A percentile compares a stretch with the other conserved stretches of the same genome.
phyloP scores from a whole-genome alignment of 768 basidiomycete genomes.

The Panaeolus cyanescens region DNA sequence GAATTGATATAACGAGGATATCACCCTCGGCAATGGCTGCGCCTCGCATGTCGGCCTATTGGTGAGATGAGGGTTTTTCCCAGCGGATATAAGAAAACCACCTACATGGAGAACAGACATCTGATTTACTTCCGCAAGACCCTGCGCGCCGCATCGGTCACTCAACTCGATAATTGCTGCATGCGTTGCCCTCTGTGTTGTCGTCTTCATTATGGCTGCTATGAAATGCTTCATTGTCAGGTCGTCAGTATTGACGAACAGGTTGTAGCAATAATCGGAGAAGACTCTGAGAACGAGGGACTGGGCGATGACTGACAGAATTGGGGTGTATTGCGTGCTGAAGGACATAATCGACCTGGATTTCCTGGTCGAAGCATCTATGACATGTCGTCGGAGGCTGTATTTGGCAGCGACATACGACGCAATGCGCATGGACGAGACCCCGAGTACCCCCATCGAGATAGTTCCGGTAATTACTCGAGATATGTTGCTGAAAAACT shows the following conservation, averaged over 20 bases:
- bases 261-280: conserved; percentile 15
- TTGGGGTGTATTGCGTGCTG: conserved; percentile 42
- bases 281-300: conserved; percentile 34
- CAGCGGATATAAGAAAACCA: background rate
- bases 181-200: conserved; percentile 17
- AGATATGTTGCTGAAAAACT: conserved; percentile 20
- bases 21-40: conserved; percentile 48
- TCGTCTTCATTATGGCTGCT: conserved; percentile 14
- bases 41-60: conserved; percentile 38
- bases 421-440: background rate
- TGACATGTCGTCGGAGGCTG: conserved; percentile 6
- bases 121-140: conserved; percentile 39
- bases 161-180: conserved; percentile 14
- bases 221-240: conserved; percentile 2
- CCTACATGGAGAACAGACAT: conserved; percentile 32
- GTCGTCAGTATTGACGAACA: conserved; percentile 19
- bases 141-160: conserved; percentile 48
- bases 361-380: background rate
- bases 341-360: conserved; percentile 35
- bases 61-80: background rate
- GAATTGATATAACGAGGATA: conserved; percentile 37
- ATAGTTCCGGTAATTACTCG: conserved; percentile 6
- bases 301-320: conserved; percentile 36
- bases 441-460: conserved; percentile 6
- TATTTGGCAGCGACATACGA: conserved; percentile 2